Evolutionary conservation across 2,329 filamentous ascomycete species (phyloP), one percentile per base, ranked within the genome.

Genomic region (Plectosphaerella cucumerina): DNA sequence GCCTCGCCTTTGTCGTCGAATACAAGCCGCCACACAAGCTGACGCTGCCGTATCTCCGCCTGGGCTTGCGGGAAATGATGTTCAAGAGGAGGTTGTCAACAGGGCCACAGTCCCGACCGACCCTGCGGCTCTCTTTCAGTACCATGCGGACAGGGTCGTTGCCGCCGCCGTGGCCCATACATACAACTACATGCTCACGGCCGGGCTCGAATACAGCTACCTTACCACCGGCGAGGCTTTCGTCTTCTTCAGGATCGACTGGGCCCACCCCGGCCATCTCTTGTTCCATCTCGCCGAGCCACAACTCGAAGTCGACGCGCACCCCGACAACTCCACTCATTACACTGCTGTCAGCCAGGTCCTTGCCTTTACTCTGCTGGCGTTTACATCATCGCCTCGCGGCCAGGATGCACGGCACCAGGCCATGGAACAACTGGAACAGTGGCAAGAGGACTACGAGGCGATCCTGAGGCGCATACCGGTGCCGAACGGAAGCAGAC

Each of bases 21-120:
- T 75, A 77, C 55, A 80, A 77, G 61, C 56, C 70, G 15, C 74
- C 72, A 0, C 67, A 76, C 56, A 76, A 78, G 55, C 58, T 80
- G 2, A 70, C 70, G 6, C 59, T 66, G 35, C 56, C 56, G 15
- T 66, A 74, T 54, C 70, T 80, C 47, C 67, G 69, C 33, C 50
- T 63, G 20, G 69, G 74, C 31, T 65, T 79, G 1, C 63, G 67
- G 15, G 54, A 62, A 1, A 75, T 61, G 60, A 73, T 50, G 67
- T 77, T 17, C 58, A 65, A 42, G 59, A 67, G 15, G 65, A 73
- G 12, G 60, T 76, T 6, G 55, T 63, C 2, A 59, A 63, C 39
- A 57, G 57, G 3, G 55, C 50, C 11, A 67, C 58, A 2, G 58
- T 60, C 4, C 64, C 61, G 0, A 66, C 57, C 15, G 54, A 65